A percentile compares a stretch with the other conserved stretches of the same genome.
Conservation (phyloP, 805 yeast species). For the Starmera quercuum region DNA sequence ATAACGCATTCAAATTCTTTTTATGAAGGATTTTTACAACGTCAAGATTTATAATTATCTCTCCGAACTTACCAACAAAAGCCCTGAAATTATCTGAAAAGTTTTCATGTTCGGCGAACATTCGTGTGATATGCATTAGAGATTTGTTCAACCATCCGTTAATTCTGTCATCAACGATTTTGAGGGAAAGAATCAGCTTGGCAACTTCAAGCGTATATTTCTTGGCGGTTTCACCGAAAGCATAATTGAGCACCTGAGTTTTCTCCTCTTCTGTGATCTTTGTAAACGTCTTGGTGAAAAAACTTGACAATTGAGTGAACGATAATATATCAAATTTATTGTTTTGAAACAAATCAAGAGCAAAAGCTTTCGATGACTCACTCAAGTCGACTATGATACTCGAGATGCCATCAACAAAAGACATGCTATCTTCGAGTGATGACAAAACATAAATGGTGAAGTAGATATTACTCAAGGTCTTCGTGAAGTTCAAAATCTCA, state of each 20-base stretch:
- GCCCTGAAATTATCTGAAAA: constrained; percentile 20
- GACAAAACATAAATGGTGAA: constrained; percentile 10
- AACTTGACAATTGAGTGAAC: constrained; percentile 20
- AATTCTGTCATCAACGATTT: constrained; percentile 14
- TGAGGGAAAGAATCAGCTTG: constrained; percentile 13
- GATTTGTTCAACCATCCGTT: constrained; percentile 50
- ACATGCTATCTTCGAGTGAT: neutral
- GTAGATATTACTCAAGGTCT: constrained; percentile 2
- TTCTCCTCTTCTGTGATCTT: constrained; percentile 17
- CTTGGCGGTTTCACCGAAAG: constrained; percentile 17
- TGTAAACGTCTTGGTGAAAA: constrained; percentile 11
- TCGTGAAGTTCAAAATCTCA: constrained; percentile 3
- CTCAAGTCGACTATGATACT: neutral
- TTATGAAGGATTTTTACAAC: constrained; percentile 36
- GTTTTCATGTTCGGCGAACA: constrained; percentile 43
- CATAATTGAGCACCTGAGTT: constrained; percentile 16
- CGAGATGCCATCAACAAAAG: constrained; percentile 1
- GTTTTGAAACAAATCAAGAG: constrained; percentile 11
- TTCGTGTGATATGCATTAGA: constrained; percentile 53
- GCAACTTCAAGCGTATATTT: constrained; percentile 24
- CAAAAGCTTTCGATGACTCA: constrained; percentile 5
- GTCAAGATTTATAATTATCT: constrained; percentile 21
- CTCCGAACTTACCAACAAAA: constrained; percentile 26
- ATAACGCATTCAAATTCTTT: constrained; percentile 48
- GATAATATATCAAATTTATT: constrained; percentile 25